Evolutionary conservation across 306 rosid species (phyloP).

Genomic region (Biancaea sappan): DNA sequence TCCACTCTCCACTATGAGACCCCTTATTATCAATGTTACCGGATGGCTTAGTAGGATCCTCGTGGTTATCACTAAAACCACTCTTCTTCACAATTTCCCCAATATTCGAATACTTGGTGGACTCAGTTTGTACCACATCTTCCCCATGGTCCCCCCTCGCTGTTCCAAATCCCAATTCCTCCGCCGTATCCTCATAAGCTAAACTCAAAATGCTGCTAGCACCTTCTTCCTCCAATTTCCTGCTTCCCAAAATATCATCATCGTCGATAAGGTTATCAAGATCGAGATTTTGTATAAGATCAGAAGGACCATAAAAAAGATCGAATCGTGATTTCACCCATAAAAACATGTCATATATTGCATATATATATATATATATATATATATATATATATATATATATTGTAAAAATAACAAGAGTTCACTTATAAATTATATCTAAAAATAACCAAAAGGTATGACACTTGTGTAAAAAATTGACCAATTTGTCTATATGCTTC

Average conservation of each 20-base stretch:
- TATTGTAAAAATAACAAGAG: too few species aligned
- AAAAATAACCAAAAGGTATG: too few species aligned
- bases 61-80: slow-evolving; percentile 39
- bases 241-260: slow-evolving; percentile 31
- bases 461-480: too few species aligned
- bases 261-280: too few species aligned
- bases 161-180: slow-evolving; percentile 30
- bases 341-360: too few species aligned
- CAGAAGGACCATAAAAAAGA: too few species aligned
- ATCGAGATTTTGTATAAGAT: too few species aligned
- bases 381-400: too few species aligned
- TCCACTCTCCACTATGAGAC: slow-evolving; percentile 25
- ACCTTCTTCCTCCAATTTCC: slow-evolving; percentile 29
- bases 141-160: slow-evolving; percentile 21
- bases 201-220: slow-evolving; percentile 6
- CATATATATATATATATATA: too few species aligned
- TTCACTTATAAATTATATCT: too few species aligned
- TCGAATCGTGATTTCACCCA: too few species aligned
- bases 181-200: slow-evolving; percentile 32
- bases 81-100: slow-evolving; percentile 40
- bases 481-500: too few species aligned
- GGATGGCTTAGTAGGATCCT: slow-evolving; percentile 38
- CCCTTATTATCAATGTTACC: slow-evolving; percentile 24
- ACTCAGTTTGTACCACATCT: slow-evolving; percentile 7
- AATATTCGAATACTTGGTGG: slow-evolving; percentile 3